Evolutionary conservation across 441 rosid species (phyloP).

Genomic region (Arabidopsis lyrata): DNA sequence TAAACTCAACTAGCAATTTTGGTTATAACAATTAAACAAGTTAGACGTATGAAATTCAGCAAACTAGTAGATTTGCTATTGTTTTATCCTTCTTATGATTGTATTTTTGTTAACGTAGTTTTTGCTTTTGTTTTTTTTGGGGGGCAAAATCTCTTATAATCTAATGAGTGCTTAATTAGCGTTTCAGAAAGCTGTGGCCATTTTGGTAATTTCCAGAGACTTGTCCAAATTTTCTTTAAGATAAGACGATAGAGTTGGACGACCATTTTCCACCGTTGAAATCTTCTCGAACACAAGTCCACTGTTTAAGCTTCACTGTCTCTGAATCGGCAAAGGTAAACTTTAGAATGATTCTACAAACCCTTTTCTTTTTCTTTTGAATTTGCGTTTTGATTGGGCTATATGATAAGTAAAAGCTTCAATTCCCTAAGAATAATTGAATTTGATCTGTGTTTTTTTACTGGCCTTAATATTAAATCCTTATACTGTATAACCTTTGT

Average conservation of each 20-base stretch:
- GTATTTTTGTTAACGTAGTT: background rate
- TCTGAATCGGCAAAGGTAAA: slow-evolving; percentile 33
- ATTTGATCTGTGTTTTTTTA: background rate
- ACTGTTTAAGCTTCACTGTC: slow-evolving; percentile 17
- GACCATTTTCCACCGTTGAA: slow-evolving; percentile 18
- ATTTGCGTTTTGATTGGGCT: background rate
- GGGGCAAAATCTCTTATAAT: background rate
- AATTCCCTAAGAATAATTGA: background rate
- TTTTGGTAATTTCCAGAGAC: background rate
- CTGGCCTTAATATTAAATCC: background rate
- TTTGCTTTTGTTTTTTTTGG: too few relatives aligned
- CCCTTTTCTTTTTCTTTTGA: background rate
- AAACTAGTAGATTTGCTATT: too few relatives aligned
- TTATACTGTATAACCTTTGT: background rate
- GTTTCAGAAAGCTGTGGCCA: background rate
- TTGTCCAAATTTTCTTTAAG: background rate
- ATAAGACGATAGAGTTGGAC: slow-evolving; percentile 12
- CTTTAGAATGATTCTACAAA: background rate
- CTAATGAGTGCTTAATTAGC: background rate
- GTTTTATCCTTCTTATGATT: background rate
- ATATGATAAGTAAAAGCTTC: background rate
- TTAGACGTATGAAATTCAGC: background rate
- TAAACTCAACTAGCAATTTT: background rate
- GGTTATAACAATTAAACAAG: background rate
- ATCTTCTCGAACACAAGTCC: background rate